phyloP scores from a whole-genome alignment of 1,284 basidiomycete genomes.

The Marasmius fiardii region DNA sequence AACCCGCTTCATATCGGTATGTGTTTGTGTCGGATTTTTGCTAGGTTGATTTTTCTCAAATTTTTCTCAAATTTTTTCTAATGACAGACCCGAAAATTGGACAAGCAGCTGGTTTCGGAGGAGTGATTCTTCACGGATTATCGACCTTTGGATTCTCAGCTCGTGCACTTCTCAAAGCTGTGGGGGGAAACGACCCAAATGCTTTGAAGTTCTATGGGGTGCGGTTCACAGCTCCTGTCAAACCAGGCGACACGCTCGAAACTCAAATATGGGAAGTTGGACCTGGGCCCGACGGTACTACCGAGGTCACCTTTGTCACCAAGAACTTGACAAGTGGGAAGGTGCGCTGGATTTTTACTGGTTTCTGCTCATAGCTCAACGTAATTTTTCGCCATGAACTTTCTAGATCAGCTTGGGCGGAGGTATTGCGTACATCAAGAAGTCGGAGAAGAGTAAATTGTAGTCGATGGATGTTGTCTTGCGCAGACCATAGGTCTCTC shows the following conservation, averaged over 20 bases:
- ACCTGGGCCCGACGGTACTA: conserved; percentile 58
- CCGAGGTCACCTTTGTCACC: conserved; percentile 70
- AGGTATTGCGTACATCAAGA: conserved; percentile 60
- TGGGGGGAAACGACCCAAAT: conserved; percentile 56
- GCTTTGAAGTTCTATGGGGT: conserved; percentile 66
- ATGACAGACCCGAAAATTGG: conserved; percentile 66
- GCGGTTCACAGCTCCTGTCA: conserved; percentile 78
- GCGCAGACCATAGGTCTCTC: too few species aligned
- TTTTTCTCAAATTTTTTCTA: conserved; percentile 4
- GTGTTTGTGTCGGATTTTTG: conserved; percentile 16
- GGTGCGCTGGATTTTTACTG: conserved; percentile 35
- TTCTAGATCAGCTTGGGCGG: conserved; percentile 47
- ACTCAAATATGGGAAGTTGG: conserved; percentile 78
- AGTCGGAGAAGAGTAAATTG: conserved; percentile 49
- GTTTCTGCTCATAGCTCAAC: neutral
- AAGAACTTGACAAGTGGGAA: conserved; percentile 70
- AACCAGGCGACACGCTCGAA: conserved; percentile 76
- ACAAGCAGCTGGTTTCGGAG: conserved; percentile 70
- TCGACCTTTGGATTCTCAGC: conserved; percentile 77
- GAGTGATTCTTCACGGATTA: conserved; percentile 81
- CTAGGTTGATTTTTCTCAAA: too few species aligned
- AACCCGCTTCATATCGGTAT: conserved; percentile 81
- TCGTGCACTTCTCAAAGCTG: conserved; percentile 61
- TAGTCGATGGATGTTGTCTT: conserved; percentile 23
- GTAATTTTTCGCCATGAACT: conserved; percentile 4